Conservation (phyloP, 768 basidiomycete species). For the Melanogaster broomeanus region DNA sequence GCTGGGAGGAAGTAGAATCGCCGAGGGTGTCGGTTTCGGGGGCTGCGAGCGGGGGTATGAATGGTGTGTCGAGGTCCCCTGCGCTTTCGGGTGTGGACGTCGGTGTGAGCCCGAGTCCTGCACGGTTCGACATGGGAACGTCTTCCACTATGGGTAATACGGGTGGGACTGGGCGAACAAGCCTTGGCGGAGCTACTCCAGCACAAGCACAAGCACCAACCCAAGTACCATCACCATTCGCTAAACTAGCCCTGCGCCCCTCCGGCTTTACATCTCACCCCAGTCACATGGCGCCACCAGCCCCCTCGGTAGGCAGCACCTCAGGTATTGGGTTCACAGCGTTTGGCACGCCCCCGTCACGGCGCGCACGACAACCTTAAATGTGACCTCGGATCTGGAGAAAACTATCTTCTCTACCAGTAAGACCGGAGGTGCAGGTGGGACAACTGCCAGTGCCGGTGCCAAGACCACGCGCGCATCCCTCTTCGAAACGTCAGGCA, state of each 20-base stretch:
- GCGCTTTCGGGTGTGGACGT: not conserved
- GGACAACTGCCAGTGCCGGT: not conserved
- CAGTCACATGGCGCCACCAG: too few relatives aligned
- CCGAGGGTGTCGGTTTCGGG: conserved; percentile 6
- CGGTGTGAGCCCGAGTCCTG: too few relatives aligned
- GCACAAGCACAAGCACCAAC: not conserved
- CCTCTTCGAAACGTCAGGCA: conserved; percentile 45
- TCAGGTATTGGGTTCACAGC: conserved; percentile 20
- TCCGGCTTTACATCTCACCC: too few relatives aligned
- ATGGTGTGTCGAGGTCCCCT: conserved; percentile 11
- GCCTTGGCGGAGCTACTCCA: too few relatives aligned
- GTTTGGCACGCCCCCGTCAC: conserved; percentile 23
- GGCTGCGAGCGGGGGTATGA: not conserved
- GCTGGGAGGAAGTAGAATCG: conserved; percentile 59
- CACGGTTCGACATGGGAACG: too few relatives aligned
- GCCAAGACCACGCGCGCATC: conserved; percentile 18
- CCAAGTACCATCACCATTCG: not conserved
- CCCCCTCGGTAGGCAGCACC: too few relatives aligned
- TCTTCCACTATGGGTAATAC: too few relatives aligned
- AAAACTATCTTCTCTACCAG: too few relatives aligned
- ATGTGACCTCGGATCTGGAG: too few relatives aligned
- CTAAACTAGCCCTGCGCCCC: too few relatives aligned
- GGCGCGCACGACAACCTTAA: not conserved
- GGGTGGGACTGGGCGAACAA: too few relatives aligned
- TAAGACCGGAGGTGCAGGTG: not conserved